Evolutionary conservation across 345 rosid species (phyloP).

Genomic region (Citrus mangshanensis): DNA sequence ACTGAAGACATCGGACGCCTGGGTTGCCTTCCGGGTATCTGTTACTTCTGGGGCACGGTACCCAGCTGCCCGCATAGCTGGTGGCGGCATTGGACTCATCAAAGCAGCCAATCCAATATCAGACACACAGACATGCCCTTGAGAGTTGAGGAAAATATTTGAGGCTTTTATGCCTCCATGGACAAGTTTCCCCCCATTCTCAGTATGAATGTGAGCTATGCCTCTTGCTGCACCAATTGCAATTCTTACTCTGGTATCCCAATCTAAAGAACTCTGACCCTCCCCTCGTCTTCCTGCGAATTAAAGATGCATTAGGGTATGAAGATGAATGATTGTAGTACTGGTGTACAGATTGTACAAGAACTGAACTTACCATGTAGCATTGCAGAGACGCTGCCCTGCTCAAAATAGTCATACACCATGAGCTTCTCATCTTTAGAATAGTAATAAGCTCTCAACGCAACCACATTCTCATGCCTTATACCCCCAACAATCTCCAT

Average conservation of each 20-base stretch:
- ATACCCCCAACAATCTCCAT: constrained; percentile 70
- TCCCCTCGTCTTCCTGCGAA: constrained; percentile 61
- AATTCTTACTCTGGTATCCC: constrained; percentile 76
- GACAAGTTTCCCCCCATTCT: constrained; percentile 67
- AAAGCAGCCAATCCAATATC: constrained; percentile 71
- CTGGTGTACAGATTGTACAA: not conserved
- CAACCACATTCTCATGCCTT: constrained; percentile 76
- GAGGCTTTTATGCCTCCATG: constrained; percentile 94
- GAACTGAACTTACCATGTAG: constrained; percentile 60
- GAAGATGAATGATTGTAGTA: not conserved
- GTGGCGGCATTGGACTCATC: constrained; percentile 63
- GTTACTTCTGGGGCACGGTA: constrained; percentile 92
- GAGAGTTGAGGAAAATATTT: constrained; percentile 66
- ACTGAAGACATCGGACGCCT: constrained; percentile 76
- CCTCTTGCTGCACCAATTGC: constrained; percentile 84
- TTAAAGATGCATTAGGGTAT: not conserved
- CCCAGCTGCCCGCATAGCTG: constrained; percentile 58
- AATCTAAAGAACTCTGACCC: constrained; percentile 53
- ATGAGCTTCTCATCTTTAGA: constrained; percentile 96
- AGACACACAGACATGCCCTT: constrained; percentile 58
- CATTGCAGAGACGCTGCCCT: constrained; percentile 71
- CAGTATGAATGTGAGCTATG: constrained; percentile 63
- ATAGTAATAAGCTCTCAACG: constrained; percentile 74
- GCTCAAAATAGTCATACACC: constrained; percentile 68
- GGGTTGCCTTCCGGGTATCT: constrained; percentile 75